Evolutionary conservation across 2,329 filamentous ascomycete genomes (phyloP).

Genomic region (Periconia digitata): DNA sequence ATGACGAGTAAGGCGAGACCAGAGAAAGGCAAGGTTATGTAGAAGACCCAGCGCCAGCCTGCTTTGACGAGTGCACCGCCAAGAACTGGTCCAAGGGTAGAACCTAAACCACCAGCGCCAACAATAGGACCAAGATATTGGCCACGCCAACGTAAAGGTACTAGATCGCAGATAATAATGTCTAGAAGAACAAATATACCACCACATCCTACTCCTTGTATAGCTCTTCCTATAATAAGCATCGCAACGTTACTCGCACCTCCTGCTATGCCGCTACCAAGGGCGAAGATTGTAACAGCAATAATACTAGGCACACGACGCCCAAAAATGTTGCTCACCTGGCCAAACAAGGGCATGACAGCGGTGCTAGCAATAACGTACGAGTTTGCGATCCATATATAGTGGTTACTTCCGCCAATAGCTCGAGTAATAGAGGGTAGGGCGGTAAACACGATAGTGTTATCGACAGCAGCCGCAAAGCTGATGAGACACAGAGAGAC

Average conservation of each 20-base stretch:
- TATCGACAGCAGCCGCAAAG: slow-evolving; percentile 28
- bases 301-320: slow-evolving; percentile 35
- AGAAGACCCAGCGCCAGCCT: slow-evolving; percentile 51
- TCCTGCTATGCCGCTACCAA: slow-evolving; percentile 56
- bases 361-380: slow-evolving; percentile 40
- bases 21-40: slow-evolving; percentile 28
- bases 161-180: slow-evolving; percentile 52
- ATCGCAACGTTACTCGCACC: slow-evolving; percentile 46
- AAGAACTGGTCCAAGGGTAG: slow-evolving; percentile 18
- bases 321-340: slow-evolving; percentile 43
- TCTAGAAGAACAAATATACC: slow-evolving; percentile 47
- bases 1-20: slow-evolving; percentile 27
- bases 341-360: slow-evolving; percentile 19
- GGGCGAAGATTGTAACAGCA: slow-evolving; percentile 47
- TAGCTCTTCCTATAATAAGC: slow-evolving; percentile 55
- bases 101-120: slow-evolving; percentile 10
- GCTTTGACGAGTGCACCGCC: slow-evolving; percentile 22
- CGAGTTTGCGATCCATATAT: slow-evolving; percentile 40
- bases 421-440: slow-evolving; percentile 39
- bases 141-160: slow-evolving; percentile 47
- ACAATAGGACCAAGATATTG: slow-evolving; percentile 32
- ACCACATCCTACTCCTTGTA: slow-evolving; percentile 54
- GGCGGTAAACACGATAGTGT: slow-evolving; percentile 37
- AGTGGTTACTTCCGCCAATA: slow-evolving; percentile 25
- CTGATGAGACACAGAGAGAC: slow-evolving; percentile 22